Base-by-base conservation (phyloP, 2,329 filamentous ascomycete species). In the Diaporthe nobilis region DNA sequence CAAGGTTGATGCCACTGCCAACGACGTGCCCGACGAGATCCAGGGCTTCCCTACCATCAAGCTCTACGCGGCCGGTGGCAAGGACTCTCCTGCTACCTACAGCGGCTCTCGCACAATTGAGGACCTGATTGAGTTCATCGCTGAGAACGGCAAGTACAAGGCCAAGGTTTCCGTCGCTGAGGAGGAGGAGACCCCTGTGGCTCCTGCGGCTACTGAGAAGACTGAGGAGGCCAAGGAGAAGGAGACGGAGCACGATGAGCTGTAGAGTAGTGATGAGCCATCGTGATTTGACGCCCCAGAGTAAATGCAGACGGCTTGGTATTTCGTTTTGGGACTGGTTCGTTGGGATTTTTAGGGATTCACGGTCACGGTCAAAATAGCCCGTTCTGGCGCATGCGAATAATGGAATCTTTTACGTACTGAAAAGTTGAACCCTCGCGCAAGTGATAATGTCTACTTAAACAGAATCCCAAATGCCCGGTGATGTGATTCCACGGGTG, bases 21-120 rank as follows among this genome's bases (percentile, higher is more conserved):
- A 99, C 89, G 97, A 99, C 82, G 95, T 98, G 75, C 97, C 97
- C 75, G 96, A 98, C 86, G 95, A 98, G 88, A 95, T 99, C 83
- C 92, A 95, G 86, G 97, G 97, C 79, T 99, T 99, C 94, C 97
- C 97, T 75, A 99, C 97, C 85, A 98, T 99, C 91, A 98, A 98
- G 92, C 92, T 99, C 80, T 99, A 92, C 94, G 92, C 95, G 79
- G 97, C 97, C 81, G 96, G 95, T 82, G 90, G 90, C 86, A 99
- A 99, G 92, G 90, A 90, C 82, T 88, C 92, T 80, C 94, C 97
- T 76, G 86, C 98, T 78, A 95, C 95, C 81, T 99, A 98, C 91
- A 90, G 89, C 79, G 97, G 97, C 81, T 91, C 93, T 79, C 95
- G 97, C 82, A 97, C 95, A 73, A 88, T 98, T 74, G 95, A 98